Evolutionary conservation across 345 rosid species (phyloP).

Genomic region (Lepidium africanum): DNA sequence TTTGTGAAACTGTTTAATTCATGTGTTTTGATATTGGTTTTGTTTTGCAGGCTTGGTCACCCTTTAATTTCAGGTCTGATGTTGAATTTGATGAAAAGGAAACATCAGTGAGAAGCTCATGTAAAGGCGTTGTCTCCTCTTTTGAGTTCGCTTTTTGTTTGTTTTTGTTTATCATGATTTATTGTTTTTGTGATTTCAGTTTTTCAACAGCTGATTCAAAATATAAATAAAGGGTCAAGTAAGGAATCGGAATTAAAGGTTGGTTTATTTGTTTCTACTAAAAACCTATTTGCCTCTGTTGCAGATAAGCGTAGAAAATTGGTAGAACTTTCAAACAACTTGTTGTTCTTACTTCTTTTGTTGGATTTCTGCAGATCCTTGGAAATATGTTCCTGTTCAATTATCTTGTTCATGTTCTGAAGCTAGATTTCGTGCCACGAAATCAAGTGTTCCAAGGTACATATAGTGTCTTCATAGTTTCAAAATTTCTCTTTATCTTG

Average conservation of each 20-base stretch:
- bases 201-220: conserved; percentile 53
- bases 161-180: background rate
- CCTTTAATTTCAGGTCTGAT: conserved; percentile 45
- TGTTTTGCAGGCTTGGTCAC: conserved; percentile 56
- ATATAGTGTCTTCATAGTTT: background rate
- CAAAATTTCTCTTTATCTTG: background rate
- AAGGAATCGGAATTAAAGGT: conserved; percentile 46
- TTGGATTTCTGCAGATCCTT: conserved; percentile 38
- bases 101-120: conserved; percentile 28
- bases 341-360: conserved; percentile 10
- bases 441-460: conserved; percentile 46
- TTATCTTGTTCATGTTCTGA: conserved; percentile 63
- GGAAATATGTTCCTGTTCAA: conserved; percentile 63
- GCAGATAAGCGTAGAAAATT: background rate
- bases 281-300: background rate
- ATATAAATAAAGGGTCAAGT: conserved; percentile 32
- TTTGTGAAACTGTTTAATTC: conserved; percentile 1
- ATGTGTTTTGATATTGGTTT: conserved; percentile 1
- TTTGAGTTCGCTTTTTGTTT: conserved; percentile 29
- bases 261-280: background rate
- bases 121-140: conserved; percentile 27
- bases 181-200: conserved; percentile 34
- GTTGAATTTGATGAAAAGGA: conserved; percentile 28
- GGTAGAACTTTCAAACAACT: background rate
- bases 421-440: conserved; percentile 54